These are phyloP conservation scores for Edaphochlamys debaryana DNA, from an alignment of 139 green algal species.

Conservation along the genomic window DNA sequence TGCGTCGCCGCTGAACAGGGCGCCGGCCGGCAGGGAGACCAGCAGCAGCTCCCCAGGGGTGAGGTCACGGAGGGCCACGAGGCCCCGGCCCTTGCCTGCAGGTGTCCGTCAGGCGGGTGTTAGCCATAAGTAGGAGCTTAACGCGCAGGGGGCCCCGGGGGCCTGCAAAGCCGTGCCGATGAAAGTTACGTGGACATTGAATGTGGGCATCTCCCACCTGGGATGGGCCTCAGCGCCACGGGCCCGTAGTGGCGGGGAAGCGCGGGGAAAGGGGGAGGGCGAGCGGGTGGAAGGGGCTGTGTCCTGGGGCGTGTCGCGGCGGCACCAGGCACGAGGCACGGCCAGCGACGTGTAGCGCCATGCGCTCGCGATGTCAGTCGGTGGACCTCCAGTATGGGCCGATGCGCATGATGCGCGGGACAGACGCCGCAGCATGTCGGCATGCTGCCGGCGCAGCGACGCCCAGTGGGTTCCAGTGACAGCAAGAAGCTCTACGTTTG, in stretches of 20 bases:
- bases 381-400: no score
- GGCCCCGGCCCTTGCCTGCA: constrained; percentile 18
- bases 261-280: no score
- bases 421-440: no score
- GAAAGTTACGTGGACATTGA: not conserved
- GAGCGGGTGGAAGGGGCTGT: no score
- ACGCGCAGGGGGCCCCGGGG: not conserved
- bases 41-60: not conserved
- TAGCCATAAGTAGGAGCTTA: not conserved
- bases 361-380: no score
- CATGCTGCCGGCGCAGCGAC: no score
- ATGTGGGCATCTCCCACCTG: not conserved
- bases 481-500: no score
- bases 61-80: not conserved
- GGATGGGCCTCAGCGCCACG: not conserved
- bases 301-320: no score
- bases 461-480: no score
- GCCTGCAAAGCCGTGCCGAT: not conserved
- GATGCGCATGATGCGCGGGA: no score
- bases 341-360: no score
- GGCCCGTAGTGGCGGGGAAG: constrained; percentile 13
- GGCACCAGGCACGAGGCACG: no score
- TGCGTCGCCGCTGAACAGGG: not conserved
- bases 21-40: not conserved
- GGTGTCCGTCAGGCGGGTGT: not conserved